Conservation (phyloP, 1,284 basidiomycete genomes). For the Pholiota adiposa region DNA sequence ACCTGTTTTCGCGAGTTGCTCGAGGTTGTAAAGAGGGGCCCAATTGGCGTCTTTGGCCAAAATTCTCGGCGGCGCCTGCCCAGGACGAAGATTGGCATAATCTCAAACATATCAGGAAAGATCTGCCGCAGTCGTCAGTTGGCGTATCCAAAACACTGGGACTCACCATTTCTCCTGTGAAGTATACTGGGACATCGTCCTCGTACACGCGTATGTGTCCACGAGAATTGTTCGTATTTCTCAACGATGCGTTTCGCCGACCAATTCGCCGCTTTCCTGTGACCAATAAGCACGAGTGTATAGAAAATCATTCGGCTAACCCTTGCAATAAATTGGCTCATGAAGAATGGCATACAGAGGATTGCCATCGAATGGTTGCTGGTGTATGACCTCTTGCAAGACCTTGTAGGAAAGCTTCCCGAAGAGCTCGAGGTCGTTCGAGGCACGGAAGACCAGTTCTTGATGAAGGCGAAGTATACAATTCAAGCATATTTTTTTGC, state of each 20-base stretch:
- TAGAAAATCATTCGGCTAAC: slow-evolving; percentile 30
- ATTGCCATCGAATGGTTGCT: slow-evolving; percentile 47
- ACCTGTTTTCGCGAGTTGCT: slow-evolving; percentile 49
- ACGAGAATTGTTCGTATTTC: slow-evolving; percentile 44
- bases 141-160: background rate
- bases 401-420: slow-evolving; percentile 47
- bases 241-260: slow-evolving; percentile 45
- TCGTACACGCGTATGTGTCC: slow-evolving; percentile 41
- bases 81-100: slow-evolving; percentile 46
- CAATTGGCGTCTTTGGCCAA: slow-evolving; percentile 47
- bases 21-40: slow-evolving; percentile 47
- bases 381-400: slow-evolving; percentile 40
- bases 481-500: too few relatives aligned
- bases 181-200: slow-evolving; percentile 45
- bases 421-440: slow-evolving; percentile 48
- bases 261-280: slow-evolving; percentile 49
- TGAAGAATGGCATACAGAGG: slow-evolving; percentile 55
- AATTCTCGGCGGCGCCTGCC: slow-evolving; percentile 50
- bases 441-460: slow-evolving; percentile 51
- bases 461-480: too few relatives aligned
- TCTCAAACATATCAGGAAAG: slow-evolving; percentile 52
- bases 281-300: too few relatives aligned
- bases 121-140: slow-evolving; percentile 35
- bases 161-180: slow-evolving; percentile 55
- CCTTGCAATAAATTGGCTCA: slow-evolving; percentile 54